Base-by-base conservation (phyloP, 176 grass and related monocot genomes). In the Saccharum officinarum region DNA sequence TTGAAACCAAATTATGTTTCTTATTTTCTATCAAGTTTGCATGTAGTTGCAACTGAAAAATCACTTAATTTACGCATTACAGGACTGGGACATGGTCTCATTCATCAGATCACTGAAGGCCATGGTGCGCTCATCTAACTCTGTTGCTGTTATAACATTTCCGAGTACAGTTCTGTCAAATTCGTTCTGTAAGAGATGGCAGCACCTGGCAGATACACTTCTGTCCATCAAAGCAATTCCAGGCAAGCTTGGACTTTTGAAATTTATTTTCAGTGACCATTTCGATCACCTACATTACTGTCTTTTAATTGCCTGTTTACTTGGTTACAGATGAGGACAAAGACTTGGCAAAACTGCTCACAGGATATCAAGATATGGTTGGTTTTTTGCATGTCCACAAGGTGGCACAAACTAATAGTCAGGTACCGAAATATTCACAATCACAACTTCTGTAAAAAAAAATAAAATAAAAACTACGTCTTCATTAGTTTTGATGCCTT, bases 301-400 rank as follows among this genome's bases (percentile, higher is more conserved):
- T 47, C 26, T 62, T 73, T 75, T 38, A 41, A 79, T 10, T 74
- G n/a, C 30, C 3, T 0, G 47, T 71, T 69, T 44, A 37, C 50
- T 84, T 84, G 79, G 76, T 73, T 76, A 85, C 81, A 99, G 97
- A 99, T 88, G 97, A 99, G 86, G 88, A 99, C 82, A 99, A 95
- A 85, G 86, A 96, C 71, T 84, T 94, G 82, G 88, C 84, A 26
- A 94, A 96, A 67, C 88, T 98, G 41, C 89, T 96, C 20, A 98
- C 93, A 1, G 92, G 93, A 70, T 98, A 94, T 77, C 90, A 96
- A 87, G 92, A 96, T 83, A 96, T 98, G 97, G 71, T 98, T 86
- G 97, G 93, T 61, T 88, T 95, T 92, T 85, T 95, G 64, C 91
- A 95, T 75, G 93, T 98, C 42, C 93, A 98, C 67, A 98, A 98